Percentiles rank a stretch among this genome's conserved stretches.
Evolutionary conservation across 2,329 filamentous ascomycete species (phyloP).

Genomic region (Byssochlamys sp.): DNA sequence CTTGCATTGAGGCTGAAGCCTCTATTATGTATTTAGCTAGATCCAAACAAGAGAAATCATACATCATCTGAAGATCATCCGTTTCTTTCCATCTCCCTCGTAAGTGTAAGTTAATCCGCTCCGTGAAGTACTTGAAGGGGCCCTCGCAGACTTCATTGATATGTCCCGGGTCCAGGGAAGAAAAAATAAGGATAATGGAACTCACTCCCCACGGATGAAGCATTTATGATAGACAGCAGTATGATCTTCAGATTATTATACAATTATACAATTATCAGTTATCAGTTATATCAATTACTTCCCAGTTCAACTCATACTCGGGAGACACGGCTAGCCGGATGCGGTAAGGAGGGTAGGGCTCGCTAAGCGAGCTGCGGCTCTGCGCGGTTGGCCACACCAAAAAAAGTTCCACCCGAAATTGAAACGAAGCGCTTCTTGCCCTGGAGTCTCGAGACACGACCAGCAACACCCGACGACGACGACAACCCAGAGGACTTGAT

Average conservation of each 20-base stretch:
- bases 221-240: too few relatives aligned
- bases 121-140: too few relatives aligned
- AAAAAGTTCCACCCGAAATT: conserved; percentile 30
- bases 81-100: not conserved
- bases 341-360: conserved; percentile 28
- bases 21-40: not conserved
- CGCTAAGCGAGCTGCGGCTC: conserved; percentile 35
- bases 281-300: too few relatives aligned
- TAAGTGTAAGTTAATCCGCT: not conserved
- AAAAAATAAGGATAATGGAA: too few relatives aligned
- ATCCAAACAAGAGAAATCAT: not conserved
- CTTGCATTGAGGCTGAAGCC: not conserved
- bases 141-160: too few relatives aligned
- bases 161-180: too few relatives aligned
- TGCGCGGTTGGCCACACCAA: conserved; percentile 33
- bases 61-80: not conserved
- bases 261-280: too few relatives aligned
- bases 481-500: conserved; percentile 40
- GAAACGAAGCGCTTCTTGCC: conserved; percentile 20
- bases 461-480: conserved; percentile 37
- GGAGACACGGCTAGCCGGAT: conserved; percentile 9
- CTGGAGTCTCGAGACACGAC: conserved; percentile 35
- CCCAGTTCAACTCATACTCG: too few relatives aligned
- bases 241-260: too few relatives aligned
- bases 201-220: too few relatives aligned